Evolutionary conservation across 257 asterid species (phyloP), one percentile per base, ranked within the genome.

Genomic region (Solanum ossicruentum): DNA sequence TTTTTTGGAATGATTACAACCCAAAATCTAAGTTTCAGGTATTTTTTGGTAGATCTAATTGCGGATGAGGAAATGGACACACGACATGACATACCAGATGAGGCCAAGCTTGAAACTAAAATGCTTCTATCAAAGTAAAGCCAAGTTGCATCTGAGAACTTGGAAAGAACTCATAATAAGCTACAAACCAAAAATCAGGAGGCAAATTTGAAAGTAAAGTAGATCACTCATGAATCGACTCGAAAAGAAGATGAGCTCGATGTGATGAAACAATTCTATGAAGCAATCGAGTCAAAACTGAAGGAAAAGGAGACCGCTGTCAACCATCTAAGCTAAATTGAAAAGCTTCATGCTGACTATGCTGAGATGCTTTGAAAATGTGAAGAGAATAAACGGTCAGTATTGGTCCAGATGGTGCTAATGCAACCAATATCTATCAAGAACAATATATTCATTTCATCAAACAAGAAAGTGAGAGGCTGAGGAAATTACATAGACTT

Each of bases 71-170:
- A 90, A 86, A 94, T 92, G 97, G 93, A 90, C 20, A 75, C 66
- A 23, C 81, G 85, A 36, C 88, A 92, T 79, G 93, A 91, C 87
- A 97, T 91, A 86, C 89, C 92, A 72, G 97, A 95, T 55, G 95
- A 91, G 45, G 93, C 93, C 58, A 92, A 90, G 88, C 89, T 92
- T 58, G 94, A 92, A 86, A 80, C 92, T 69, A 91, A 89, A 82
- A 92, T 86, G 87, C 94, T 94, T 80, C 84, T 91, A 84, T 86
- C 85, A 84, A 60, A 84, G 39, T 4, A 93, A 93, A 85, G 78
- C 77, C 43, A 90, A 92, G 73, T 88, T 94, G 67, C 89, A 51
- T 89, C 95, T 4, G 97, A 92, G 58, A 86, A 87, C 61, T 87
- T 95, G 84, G 94, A 26, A 26, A 87, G 90, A 87, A 88, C 92